These are phyloP conservation scores for Irpex sp. DNA, from an alignment of 1,284 basidiomycete species.

Conservation along the genomic window DNA sequence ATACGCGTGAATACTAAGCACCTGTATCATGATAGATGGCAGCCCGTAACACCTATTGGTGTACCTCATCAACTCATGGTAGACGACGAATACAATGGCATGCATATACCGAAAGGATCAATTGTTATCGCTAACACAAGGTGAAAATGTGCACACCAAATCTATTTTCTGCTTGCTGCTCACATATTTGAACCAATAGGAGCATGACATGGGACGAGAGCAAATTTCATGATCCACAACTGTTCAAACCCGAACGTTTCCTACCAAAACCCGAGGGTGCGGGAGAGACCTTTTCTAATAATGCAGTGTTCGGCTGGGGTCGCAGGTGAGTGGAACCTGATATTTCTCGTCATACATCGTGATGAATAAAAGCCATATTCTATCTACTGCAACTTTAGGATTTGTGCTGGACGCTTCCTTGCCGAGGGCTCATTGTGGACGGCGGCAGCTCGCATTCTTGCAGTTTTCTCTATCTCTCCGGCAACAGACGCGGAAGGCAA, in stretches of 20 bases:
- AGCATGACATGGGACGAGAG: slow-evolving; percentile 11
- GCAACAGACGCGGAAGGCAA: neutral
- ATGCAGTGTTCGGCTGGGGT: slow-evolving; percentile 10
- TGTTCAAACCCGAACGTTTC: slow-evolving; percentile 17
- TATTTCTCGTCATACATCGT: neutral
- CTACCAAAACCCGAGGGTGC: neutral
- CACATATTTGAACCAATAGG: neutral
- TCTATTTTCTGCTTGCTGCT: too few species aligned
- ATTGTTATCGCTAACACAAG: neutral
- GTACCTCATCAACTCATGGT: neutral
- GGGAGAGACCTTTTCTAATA: neutral
- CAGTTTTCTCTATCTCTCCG: neutral
- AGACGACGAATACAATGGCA: neutral
- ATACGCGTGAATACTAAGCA: too few species aligned
- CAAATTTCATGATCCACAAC: slow-evolving; percentile 15
- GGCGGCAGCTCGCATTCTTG: slow-evolving; percentile 1
- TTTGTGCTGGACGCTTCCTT: neutral
- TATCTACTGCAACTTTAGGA: neutral
- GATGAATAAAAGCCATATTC: too few species aligned
- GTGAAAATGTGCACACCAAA: too few species aligned
- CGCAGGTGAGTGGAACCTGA: neutral
- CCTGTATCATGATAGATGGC: neutral
- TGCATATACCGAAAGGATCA: neutral
- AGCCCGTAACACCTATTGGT: neutral
- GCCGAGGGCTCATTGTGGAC: slow-evolving; percentile 1